phyloP scores from a whole-genome alignment of 2,329 filamentous ascomycete genomes.

The Botrytis tulipae region DNA sequence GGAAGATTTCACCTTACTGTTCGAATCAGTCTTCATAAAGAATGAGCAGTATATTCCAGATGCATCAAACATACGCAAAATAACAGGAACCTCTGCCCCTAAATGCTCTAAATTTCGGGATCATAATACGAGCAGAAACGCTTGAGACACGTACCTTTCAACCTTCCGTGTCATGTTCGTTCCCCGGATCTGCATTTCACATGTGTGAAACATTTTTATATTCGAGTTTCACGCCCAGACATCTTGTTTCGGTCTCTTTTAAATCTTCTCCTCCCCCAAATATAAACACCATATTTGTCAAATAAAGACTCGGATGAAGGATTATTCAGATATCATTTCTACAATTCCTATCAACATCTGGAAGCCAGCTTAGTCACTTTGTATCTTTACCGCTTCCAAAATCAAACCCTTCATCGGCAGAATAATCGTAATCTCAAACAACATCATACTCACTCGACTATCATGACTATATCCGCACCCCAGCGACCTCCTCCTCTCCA shows the following conservation, averaged over 20 bases:
- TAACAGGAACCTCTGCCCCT: not conserved
- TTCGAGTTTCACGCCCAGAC: conserved; percentile 14
- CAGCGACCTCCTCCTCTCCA: conserved; percentile 4
- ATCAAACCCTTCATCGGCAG: not conserved
- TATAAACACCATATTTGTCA: not conserved
- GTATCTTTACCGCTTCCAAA: conserved; percentile 7
- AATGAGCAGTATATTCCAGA: not conserved
- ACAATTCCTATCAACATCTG: not conserved
- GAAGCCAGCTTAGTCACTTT: conserved; percentile 10
- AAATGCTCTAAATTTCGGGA: not conserved
- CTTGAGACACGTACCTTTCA: conserved; percentile 4
- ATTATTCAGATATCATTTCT: not conserved
- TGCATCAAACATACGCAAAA: not conserved
- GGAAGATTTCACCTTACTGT: not conserved
- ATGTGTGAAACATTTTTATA: conserved; percentile 14
- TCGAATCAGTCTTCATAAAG: not conserved
- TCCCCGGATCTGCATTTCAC: conserved; percentile 8
- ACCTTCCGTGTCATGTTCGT: not conserved
- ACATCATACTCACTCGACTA: not conserved
- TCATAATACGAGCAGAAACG: not conserved
- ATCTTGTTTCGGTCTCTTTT: not conserved
- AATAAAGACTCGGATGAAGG: not conserved
- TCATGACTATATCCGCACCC: conserved; percentile 15
- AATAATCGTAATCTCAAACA: not conserved
- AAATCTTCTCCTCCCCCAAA: not conserved